A percentile compares a stretch with the other conserved stretches of the same genome.
These are phyloP conservation scores for Pleurotus eryngii DNA, from an alignment of 768 basidiomycete species.

Conservation along the genomic window DNA sequence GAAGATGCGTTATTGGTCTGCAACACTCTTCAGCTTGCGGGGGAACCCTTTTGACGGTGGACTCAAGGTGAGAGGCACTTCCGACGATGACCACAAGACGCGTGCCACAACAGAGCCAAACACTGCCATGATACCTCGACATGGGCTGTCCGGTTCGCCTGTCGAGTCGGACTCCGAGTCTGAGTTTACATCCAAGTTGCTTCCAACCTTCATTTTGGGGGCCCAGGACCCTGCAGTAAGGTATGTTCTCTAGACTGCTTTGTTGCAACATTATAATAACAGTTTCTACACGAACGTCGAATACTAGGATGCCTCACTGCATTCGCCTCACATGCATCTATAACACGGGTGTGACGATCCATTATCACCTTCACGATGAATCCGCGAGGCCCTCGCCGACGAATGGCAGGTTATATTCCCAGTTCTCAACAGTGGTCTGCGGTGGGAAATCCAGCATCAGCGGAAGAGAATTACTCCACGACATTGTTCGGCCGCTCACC, in stretches of 20 bases:
- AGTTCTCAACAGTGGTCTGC: neutral
- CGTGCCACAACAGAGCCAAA: constrained; percentile 40
- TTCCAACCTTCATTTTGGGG: no score
- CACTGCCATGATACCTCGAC: neutral
- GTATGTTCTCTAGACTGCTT: no score
- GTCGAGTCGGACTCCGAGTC: no score
- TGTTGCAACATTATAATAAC: no score
- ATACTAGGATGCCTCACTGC: no score
- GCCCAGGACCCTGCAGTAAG: no score
- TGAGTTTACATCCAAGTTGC: no score
- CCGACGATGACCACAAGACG: constrained; percentile 30
- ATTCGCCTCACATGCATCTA: no score
- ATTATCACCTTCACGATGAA: neutral
- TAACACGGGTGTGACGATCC: neutral
- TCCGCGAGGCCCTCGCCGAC: neutral
- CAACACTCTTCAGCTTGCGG: constrained; percentile 9
- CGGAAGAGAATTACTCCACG: neutral
- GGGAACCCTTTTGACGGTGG: constrained; percentile 2
- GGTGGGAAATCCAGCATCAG: neutral
- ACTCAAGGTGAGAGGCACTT: constrained; percentile 20
- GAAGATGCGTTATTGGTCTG: constrained; percentile 6
- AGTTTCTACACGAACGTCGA: no score
- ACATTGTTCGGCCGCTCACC: constrained; percentile 16
- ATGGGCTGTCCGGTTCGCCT: no score
- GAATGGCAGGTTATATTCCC: neutral